Percentiles rank a stretch among this genome's conserved stretches.
These are phyloP conservation scores for Golubevia pallescens DNA, from an alignment of 1,284 basidiomycete species.

Conservation along the genomic window DNA sequence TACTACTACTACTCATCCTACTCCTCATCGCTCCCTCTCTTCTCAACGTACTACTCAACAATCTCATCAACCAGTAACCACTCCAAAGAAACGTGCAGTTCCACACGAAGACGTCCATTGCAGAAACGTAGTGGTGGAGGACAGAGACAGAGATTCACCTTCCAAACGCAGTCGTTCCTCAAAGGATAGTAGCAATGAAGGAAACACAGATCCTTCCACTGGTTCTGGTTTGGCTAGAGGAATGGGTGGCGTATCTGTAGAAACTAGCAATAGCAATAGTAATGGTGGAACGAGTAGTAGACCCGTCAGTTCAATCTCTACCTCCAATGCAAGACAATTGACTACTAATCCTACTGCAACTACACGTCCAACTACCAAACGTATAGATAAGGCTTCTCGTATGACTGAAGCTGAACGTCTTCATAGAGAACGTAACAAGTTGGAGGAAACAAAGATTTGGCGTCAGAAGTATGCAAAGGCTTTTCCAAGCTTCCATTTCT, in stretches of 20 bases:
- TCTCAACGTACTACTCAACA: neutral
- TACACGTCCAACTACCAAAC: constrained; percentile 21
- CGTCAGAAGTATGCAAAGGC: constrained; percentile 38
- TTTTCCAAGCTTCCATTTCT: constrained; percentile 56
- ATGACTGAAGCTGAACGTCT: constrained; percentile 39
- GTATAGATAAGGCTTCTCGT: constrained; percentile 36
- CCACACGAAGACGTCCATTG: constrained; percentile 51
- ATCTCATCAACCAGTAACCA: constrained; percentile 10
- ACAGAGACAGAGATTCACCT: constrained; percentile 23
- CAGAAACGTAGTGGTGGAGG: constrained; percentile 30
- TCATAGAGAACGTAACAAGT: constrained; percentile 30
- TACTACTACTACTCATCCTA: too few relatives aligned
- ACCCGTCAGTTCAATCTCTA: neutral
- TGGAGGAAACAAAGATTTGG: constrained; percentile 33
- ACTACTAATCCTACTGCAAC: constrained; percentile 2
- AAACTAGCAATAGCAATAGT: constrained; percentile 9
- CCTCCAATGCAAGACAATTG: constrained; percentile 2
- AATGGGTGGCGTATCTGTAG: constrained; percentile 27
- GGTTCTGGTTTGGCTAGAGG: constrained; percentile 22
- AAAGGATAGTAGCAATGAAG: constrained; percentile 29
- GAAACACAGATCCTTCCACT: constrained; percentile 27
- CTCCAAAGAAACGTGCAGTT: constrained; percentile 56
- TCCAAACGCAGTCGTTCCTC: constrained; percentile 43
- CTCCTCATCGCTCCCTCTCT: too few relatives aligned
- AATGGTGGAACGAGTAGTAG: constrained; percentile 5